Conservation (phyloP, 2,329 filamentous ascomycete genomes). For the Sporothrix mexicana region DNA sequence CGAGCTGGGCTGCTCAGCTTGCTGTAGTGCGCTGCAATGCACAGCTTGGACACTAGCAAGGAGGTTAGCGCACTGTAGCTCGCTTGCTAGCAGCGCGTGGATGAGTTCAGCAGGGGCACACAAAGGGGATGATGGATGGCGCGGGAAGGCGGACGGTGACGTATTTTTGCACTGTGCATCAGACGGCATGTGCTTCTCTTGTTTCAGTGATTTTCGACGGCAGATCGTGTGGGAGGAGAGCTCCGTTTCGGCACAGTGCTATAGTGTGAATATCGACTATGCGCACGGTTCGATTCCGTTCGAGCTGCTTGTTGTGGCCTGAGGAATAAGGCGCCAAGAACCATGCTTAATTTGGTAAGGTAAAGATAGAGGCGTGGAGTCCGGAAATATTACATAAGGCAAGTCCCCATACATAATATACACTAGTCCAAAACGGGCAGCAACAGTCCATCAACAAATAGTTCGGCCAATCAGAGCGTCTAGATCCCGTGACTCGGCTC, state of each 20-base stretch:
- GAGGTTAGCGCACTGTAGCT: constrained; percentile 26
- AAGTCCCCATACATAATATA: neutral
- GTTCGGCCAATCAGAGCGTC: constrained; percentile 21
- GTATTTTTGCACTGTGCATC: constrained; percentile 24
- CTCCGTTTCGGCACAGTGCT: neutral
- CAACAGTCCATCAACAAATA: neutral
- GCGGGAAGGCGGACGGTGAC: constrained; percentile 4
- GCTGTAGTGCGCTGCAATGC: constrained; percentile 6
- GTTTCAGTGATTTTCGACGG: constrained; percentile 20
- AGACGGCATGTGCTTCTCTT: constrained; percentile 22
- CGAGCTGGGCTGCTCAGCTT: neutral
- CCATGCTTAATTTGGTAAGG: constrained; percentile 7
- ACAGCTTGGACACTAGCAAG: constrained; percentile 15
- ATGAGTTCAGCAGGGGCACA: constrained; percentile 26
- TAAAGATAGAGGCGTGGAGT: neutral
- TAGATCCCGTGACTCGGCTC: constrained; percentile 31
- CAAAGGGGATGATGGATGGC: neutral
- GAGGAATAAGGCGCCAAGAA: neutral
- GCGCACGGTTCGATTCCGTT: constrained; percentile 6
- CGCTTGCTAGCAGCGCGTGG: constrained; percentile 17
- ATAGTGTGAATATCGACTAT: neutral
- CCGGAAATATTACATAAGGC: neutral
- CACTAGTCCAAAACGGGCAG: constrained; percentile 1
- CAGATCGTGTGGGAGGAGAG: constrained; percentile 15
- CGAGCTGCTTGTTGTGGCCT: neutral